A percentile compares a stretch with the other conserved stretches of the same genome.
Conservation (phyloP, 2,329 filamentous ascomycete genomes). For the Malbranchea cinnamomea region DNA sequence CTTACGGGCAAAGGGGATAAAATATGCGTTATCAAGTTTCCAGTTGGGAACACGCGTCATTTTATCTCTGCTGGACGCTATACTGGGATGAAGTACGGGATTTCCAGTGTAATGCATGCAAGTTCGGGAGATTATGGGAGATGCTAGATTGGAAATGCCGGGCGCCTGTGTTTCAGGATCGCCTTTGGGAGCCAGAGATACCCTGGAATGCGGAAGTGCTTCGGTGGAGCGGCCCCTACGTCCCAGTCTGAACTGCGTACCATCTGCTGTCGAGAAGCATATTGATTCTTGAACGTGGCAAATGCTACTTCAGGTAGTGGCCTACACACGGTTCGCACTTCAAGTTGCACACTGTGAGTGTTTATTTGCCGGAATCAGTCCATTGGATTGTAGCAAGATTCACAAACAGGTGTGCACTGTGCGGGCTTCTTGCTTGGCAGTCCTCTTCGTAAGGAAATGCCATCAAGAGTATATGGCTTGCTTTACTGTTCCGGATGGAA, state of each 20-base stretch:
- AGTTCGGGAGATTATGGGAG: conserved; percentile 27
- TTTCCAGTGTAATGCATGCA: conserved; percentile 35
- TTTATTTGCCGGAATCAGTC: conserved; percentile 46
- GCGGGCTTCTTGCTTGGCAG: conserved; percentile 22
- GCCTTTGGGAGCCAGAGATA: conserved; percentile 34
- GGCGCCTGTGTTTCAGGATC: conserved; percentile 31
- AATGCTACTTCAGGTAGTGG: conserved; percentile 11
- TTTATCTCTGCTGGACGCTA: conserved; percentile 40
- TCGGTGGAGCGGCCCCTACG: conserved; percentile 1
- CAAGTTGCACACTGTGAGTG: conserved; percentile 11
- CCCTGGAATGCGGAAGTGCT: conserved; percentile 7
- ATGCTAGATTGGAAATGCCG: conserved; percentile 37
- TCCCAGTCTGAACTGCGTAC: conserved; percentile 11
- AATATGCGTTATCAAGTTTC: conserved; percentile 31
- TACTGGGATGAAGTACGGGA: conserved; percentile 49
- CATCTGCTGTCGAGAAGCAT: conserved; percentile 11
- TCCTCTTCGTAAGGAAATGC: conserved; percentile 14
- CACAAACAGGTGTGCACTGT: conserved; percentile 27
- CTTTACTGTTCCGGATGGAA: conserved; percentile 24
- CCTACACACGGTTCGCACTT: conserved; percentile 33
- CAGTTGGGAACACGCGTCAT: conserved; percentile 30
- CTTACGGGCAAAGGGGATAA: conserved; percentile 26
- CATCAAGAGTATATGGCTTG: conserved; percentile 18
- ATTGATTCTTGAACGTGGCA: conserved; percentile 22
- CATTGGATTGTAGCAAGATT: conserved; percentile 40